Base-by-base conservation (phyloP, 805 yeast genomes). In the Spathaspora gorwiae region DNA sequence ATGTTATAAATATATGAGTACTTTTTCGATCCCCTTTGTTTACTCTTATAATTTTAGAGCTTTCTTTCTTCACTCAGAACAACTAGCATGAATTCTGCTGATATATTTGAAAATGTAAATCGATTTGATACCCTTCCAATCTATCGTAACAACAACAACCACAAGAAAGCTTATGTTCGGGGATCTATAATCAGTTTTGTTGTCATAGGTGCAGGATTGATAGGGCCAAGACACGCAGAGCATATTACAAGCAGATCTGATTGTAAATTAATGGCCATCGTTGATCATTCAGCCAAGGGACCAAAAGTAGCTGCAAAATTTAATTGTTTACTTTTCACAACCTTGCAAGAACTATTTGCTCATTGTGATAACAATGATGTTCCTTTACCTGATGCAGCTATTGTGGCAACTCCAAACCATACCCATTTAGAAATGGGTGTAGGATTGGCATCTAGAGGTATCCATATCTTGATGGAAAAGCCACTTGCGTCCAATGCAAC, bases 391-490 rank as follows among this genome's bases (percentile, higher is more conserved):
- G 62, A 65, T 39, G 75, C 68, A 1, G 75, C 73, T 19, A 64
- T 70, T 12, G 57, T 70, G 26, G 66, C 70, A 13, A 70, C 75
- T 6, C 75, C 75, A 5, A 70, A 69, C 49, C 68, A 67, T 43
- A 66, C 73, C 5, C 75, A 70, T 50, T 59, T 70, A 13, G 50
- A 55, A 11, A 53, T 70, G 33, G 62, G 66, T 6, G 54, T 62
- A 37, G 56, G 61, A 42, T 59, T 70, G 46, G 74, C 73, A 4
- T 40, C 55, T 7, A 49, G 54, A 13, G 71, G 72, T 1, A 65
- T 70, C 37, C 65, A 70, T 42, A 50, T 70, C 6, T 58, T 70
- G 44, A 63, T 70, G 39, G 75, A 70, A 47, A 70, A 70, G 40
- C 75, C 75, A 3, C 54, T 70, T 42, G 64, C 71, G 14, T 54